Evolutionary conservation across 257 asterid species (phyloP), one percentile per base, ranked within the genome.

Genomic region (Avicennia marina): DNA sequence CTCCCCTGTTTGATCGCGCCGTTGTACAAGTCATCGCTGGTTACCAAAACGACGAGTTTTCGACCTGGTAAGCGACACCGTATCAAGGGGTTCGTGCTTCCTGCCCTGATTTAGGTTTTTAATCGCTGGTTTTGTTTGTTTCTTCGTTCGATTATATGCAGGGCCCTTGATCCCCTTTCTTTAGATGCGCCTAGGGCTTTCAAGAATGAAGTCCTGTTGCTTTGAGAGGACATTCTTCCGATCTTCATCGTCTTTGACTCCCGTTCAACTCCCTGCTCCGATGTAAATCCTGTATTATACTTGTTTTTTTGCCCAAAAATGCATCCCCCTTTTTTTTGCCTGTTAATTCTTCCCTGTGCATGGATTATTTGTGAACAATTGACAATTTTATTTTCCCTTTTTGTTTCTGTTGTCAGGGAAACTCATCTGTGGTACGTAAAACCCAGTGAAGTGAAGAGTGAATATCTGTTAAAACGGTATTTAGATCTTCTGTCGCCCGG

Each of bases 371-470:
- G 26, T 6, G 4, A 7, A n/a, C n/a, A n/a, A 27, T 32, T 17
- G 33, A 51, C 13, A 0, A 15, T 20, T 20, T 29, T 4, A 0
- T 49, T 46, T 29, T 39, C 15, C 27, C 18, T 26, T 21, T n/a
- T 13, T 21, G 26, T 29, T 11, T n/a, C 19, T n/a, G 33, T 29
- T 62, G 54, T 55, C 67, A 89, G 97, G 84, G 95, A 84, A 62
- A 69, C 85, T 42, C 97, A 89, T 84, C 63, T 89, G 41, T 89
- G 97, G 97, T 89, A 82, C 59, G 76, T 84, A 13, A 75, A 67
- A 24, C 95, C 96, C 41, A 53, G 76, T 40, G 87, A 87, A 75
- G 89, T 87, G 69, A 81, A 73, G 71, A 64, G 73, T 40, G 81
- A 85, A 65, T 46, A 82, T 1, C 64, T 90, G 58, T 49, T 87